Percentiles rank a stretch among this genome's conserved stretches.
Evolutionary conservation across 805 yeast species (phyloP).

Genomic region (Nakazawaea sp.): DNA sequence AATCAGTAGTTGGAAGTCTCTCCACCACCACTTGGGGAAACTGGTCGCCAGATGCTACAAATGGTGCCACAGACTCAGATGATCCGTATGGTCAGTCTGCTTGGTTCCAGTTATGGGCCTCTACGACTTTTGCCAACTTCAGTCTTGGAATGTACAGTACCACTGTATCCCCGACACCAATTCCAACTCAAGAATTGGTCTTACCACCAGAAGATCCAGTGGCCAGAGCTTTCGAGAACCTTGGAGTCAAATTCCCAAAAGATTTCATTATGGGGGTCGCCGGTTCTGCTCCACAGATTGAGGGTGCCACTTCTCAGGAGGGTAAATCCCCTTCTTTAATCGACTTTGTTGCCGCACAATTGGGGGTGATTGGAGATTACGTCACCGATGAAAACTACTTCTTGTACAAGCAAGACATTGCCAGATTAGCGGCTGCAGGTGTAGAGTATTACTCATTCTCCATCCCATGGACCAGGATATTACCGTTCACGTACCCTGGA

Average conservation of each 20-base stretch:
- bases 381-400: conserved; percentile 22
- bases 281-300: conserved; percentile 28
- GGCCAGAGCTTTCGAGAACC: conserved; percentile 1
- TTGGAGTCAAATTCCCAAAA: conserved; percentile 6
- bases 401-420: conserved; percentile 26
- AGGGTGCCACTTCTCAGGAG: conserved; percentile 28
- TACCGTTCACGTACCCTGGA: conserved; percentile 20
- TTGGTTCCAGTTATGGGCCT: conserved; percentile 10
- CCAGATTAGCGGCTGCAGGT: conserved; percentile 25
- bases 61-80: conserved; percentile 2
- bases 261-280: conserved; percentile 24
- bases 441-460: conserved; percentile 25
- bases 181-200: conserved; percentile 8
- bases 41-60: conserved; percentile 7
- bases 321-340: conserved; percentile 25
- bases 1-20: background rate
- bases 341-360: conserved; percentile 18
- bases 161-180: conserved; percentile 9
- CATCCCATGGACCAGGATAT: conserved; percentile 30
- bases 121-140: conserved; percentile 6
- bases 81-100: conserved; percentile 9
- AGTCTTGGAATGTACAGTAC: conserved; percentile 11
- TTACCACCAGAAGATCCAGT: conserved; percentile 11
- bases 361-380: conserved; percentile 15
- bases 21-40: conserved; percentile 11